Conservation (phyloP, 73 alveolate genomes). For the Paramecium bursaria region DNA sequence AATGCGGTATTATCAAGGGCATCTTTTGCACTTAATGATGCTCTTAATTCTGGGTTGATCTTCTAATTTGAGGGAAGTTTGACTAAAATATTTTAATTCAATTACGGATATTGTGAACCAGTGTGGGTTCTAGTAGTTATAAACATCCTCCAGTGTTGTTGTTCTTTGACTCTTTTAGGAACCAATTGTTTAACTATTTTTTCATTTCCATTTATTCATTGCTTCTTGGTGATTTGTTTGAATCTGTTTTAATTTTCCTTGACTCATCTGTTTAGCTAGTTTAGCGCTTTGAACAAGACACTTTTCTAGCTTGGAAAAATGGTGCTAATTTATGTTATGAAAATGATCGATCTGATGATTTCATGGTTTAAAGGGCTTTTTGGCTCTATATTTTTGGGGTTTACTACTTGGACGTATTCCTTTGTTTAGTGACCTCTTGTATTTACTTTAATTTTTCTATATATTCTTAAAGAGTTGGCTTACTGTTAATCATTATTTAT, state of each 20-base stretch:
- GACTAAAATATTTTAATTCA: slow-evolving; percentile 2
- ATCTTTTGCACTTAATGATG: slow-evolving; percentile 28
- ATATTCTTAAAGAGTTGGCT: slow-evolving; percentile 14
- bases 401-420: background rate
- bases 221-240: background rate
- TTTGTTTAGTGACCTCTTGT: slow-evolving; percentile 10
- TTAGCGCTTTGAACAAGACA: slow-evolving; percentile 35
- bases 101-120: slow-evolving; percentile 13
- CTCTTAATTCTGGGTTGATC: slow-evolving; percentile 36
- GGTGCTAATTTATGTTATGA: slow-evolving; percentile 43
- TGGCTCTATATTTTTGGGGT: background rate
- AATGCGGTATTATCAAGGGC: slow-evolving; percentile 40
- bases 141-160: slow-evolving; percentile 44
- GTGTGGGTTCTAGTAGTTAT: slow-evolving; percentile 41
- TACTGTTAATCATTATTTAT: no score
- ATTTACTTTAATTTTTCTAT: slow-evolving; percentile 52
- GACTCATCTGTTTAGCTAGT: slow-evolving; percentile 57
- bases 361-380: slow-evolving; percentile 34
- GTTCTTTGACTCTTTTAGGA: slow-evolving; percentile 7
- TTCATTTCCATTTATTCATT: background rate
- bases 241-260: background rate
- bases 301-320: slow-evolving; percentile 37
- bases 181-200: slow-evolving; percentile 20
- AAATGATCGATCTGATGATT: slow-evolving; percentile 41
- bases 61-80: slow-evolving; percentile 11